These are phyloP conservation scores for Pseudoscleropodium purum DNA, from an alignment of 225 moss, liverwort and hornwort species.

Conservation along the genomic window DNA sequence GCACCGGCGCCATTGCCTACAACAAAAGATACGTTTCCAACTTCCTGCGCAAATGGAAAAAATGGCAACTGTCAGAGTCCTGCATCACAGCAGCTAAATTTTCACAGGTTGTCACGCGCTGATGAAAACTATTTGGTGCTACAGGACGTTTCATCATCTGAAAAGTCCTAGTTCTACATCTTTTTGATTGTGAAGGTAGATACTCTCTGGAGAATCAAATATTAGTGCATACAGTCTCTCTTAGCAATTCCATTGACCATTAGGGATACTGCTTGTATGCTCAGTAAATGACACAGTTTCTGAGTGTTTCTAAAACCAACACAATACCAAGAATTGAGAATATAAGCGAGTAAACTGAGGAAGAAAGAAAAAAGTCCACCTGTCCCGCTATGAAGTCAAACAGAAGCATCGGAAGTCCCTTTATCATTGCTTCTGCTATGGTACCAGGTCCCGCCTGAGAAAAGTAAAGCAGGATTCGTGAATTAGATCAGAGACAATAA, in stretches of 20 bases:
- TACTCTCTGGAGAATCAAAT: background rate
- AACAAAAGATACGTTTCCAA: constrained; percentile 92
- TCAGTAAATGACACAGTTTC: background rate
- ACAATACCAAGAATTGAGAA: background rate
- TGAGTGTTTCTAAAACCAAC: background rate
- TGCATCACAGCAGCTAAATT: background rate
- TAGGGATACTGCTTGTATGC: background rate
- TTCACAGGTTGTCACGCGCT: background rate
- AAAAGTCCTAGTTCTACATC: background rate
- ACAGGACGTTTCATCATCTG: background rate
- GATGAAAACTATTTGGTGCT: background rate
- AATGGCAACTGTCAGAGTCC: background rate
- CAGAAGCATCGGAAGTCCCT: constrained; percentile 81
- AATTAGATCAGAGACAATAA: background rate
- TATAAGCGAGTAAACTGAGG: background rate
- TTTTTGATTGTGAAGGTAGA: background rate
- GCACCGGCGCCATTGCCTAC: constrained; percentile 80
- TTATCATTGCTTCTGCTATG: constrained; percentile 92
- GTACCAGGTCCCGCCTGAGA: constrained; percentile 90
- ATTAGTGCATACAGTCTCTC: background rate
- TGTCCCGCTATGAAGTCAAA: constrained; percentile 92
- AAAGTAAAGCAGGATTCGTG: background rate
- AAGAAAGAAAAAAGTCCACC: constrained; percentile 9
- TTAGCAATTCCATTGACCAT: background rate
- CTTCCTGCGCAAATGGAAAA: constrained; percentile 49